These are phyloP conservation scores for Gnomoniopsis smithogilvyi DNA, from an alignment of 2,329 filamentous ascomycete species.

Conservation along the genomic window DNA sequence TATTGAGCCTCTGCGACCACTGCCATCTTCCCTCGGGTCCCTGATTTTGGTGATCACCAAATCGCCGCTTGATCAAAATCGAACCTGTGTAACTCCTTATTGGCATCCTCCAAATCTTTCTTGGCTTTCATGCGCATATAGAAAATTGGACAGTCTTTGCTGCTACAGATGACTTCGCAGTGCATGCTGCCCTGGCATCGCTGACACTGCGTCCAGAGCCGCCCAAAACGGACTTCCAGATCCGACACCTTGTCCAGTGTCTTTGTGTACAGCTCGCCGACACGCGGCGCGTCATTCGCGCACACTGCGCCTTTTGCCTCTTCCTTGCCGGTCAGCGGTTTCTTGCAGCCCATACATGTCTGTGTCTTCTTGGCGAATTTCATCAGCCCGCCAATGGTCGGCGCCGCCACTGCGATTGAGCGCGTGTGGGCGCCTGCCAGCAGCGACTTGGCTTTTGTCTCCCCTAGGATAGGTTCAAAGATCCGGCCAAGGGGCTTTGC, in stretches of 20 bases:
- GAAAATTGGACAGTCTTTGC: slow-evolving; percentile 96
- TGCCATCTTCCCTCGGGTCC: not conserved
- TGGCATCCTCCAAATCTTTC: slow-evolving; percentile 95
- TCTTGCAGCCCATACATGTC: slow-evolving; percentile 99
- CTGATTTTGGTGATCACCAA: slow-evolving; percentile 36
- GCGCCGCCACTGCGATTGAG: slow-evolving; percentile 88
- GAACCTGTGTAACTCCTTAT: slow-evolving; percentile 85
- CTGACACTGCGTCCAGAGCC: slow-evolving; percentile 98
- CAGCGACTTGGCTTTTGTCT: slow-evolving; percentile 82
- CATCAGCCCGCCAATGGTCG: slow-evolving; percentile 91
- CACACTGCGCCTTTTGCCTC: slow-evolving; percentile 87
- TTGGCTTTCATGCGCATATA: slow-evolving; percentile 99
- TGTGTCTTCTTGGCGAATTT: slow-evolving; percentile 97
- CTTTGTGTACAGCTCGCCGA: slow-evolving; percentile 92
- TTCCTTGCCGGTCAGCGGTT: slow-evolving; percentile 76
- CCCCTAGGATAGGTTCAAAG: slow-evolving; percentile 95
- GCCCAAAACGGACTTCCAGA: slow-evolving; percentile 85
- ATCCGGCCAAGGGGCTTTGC: slow-evolving; percentile 92
- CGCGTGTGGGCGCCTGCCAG: slow-evolving; percentile 92
- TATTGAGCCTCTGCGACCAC: not conserved
- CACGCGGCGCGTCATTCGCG: slow-evolving; percentile 75
- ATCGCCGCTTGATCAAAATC: slow-evolving; percentile 76
- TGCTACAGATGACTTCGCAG: slow-evolving; percentile 96
- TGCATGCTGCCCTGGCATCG: slow-evolving; percentile 97
- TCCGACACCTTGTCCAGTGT: slow-evolving; percentile 85